Base-by-base conservation (phyloP, 1,284 basidiomycete genomes). In the Termitomyces sp. region DNA sequence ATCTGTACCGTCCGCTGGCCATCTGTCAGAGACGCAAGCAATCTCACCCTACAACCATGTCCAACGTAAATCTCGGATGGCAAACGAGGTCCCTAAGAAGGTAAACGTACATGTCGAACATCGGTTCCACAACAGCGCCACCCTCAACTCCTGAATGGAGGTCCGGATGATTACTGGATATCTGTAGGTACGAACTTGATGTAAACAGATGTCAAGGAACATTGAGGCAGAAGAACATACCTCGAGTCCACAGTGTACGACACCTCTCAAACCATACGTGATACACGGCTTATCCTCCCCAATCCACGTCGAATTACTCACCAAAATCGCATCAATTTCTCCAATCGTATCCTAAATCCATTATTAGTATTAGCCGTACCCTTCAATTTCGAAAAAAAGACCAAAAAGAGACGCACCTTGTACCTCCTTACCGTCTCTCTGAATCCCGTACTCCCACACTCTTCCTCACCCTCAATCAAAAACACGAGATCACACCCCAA, bases 251-350 rank as follows among this genome's bases (percentile, higher is more conserved):
- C 90, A 92, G 64, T 92, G 90, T 0, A 98, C 84, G 2, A 99
- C 96, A 0, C 96, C 96, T 48, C 96, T 83, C 61, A 98, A 75
- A 2, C 96, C 96, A 65, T 97, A 96, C 0, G 95, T 98, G 55
- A 98, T 88, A 66, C 95, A 98, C 0, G 96, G 95, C n/a, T 86
- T 84, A 58, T 90, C 86, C 64, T 98, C 94, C 31, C 90, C 90
- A 60, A 98, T 91, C 95, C 96, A 99, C 15, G 94, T 96, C 33
- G 95, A 98, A 68, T 99, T 99, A 64, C 89, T 92, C 56, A 96
- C 84, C 17, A 96, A 74, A 52, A 97, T 92, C 1, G 88, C 88
- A 70, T 96, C 92, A 50, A 97, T 83, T 30, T 83, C 72, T 1
- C 94, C 93, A 61, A 98, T 93, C 39, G 78, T 69, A 58, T 86